Percentiles rank a stretch among this genome's conserved stretches.
phyloP scores from a whole-genome alignment of 78 protist species.

The Chrysochromulina parva region DNA sequence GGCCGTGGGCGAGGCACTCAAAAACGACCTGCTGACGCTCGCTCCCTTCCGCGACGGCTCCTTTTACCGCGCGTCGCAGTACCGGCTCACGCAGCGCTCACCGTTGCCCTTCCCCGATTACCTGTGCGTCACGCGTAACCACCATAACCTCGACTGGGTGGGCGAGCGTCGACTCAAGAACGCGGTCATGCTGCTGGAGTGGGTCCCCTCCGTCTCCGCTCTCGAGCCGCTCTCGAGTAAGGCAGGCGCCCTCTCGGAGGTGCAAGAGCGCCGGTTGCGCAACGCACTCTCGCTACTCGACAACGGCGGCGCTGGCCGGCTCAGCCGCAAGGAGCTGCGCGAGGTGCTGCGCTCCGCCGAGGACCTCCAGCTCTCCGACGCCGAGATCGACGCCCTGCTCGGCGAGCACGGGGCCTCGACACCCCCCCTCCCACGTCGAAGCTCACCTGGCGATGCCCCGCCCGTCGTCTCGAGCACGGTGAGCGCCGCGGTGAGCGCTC shows the following conservation, averaged over 20 bases:
- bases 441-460: too few relatives aligned
- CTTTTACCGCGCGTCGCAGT: constrained; percentile 30
- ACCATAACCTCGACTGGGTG: constrained; percentile 48
- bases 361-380: background rate
- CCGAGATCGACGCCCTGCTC: background rate
- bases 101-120: constrained; percentile 37
- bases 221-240: background rate
- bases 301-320: background rate
- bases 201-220: constrained; percentile 27
- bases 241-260: background rate
- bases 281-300: constrained; percentile 4
- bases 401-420: background rate
- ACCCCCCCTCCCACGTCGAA: too few relatives aligned
- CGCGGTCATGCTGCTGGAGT: constrained; percentile 55
- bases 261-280: background rate
- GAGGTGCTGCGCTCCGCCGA: constrained; percentile 9
- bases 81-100: background rate
- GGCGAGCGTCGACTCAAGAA: constrained; percentile 68
- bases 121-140: constrained; percentile 34
- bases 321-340: background rate
- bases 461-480: too few relatives aligned
- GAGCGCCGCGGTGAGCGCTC: background rate
- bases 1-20: too few relatives aligned
- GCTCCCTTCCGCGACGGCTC: background rate
- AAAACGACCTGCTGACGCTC: too few relatives aligned